These are phyloP conservation scores for Picochlorum sp. DNA, from an alignment of 139 green algal genomes.

Conservation along the genomic window DNA sequence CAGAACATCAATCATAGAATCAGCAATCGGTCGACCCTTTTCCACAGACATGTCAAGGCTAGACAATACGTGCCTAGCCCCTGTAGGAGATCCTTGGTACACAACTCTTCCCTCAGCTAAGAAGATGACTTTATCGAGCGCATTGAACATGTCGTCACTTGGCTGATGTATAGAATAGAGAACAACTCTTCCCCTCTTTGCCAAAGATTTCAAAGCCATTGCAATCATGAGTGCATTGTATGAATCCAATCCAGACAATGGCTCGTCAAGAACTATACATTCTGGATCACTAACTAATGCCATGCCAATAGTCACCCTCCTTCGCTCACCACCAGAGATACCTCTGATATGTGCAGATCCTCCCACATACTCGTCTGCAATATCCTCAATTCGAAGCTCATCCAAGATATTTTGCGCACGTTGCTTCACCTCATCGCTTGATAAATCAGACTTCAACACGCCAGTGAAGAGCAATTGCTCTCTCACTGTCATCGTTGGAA, in stretches of 20 bases:
- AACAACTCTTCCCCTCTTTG: conserved; percentile 47
- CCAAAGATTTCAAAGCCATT: conserved; percentile 40
- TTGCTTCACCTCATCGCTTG: conserved; percentile 6
- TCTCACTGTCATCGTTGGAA: conserved; percentile 58
- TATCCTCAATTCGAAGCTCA: conserved; percentile 34
- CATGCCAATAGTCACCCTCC: conserved; percentile 61
- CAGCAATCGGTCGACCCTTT: conserved; percentile 21
- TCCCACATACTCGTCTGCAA: conserved; percentile 32
- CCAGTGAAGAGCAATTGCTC: conserved; percentile 57
- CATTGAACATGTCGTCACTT: conserved; percentile 46
- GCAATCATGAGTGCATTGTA: conserved; percentile 59
- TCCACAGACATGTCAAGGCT: conserved; percentile 28
- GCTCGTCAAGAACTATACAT: conserved; percentile 48
- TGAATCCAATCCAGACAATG: conserved; percentile 62
- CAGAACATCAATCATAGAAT: conserved; percentile 40
- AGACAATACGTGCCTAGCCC: conserved; percentile 19
- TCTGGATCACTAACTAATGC: conserved; percentile 58
- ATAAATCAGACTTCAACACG: conserved; percentile 29
- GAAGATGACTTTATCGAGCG: conserved; percentile 55
- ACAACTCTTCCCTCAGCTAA: conserved; percentile 46
- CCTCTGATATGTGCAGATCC: conserved; percentile 28
- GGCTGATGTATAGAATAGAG: conserved; percentile 70
- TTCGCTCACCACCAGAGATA: conserved; percentile 53
- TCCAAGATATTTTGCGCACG: conserved; percentile 30
- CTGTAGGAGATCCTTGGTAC: conserved; percentile 34